Conservation (phyloP, 83 land plant genomes). For the Diphasiastrum complanatum region DNA sequence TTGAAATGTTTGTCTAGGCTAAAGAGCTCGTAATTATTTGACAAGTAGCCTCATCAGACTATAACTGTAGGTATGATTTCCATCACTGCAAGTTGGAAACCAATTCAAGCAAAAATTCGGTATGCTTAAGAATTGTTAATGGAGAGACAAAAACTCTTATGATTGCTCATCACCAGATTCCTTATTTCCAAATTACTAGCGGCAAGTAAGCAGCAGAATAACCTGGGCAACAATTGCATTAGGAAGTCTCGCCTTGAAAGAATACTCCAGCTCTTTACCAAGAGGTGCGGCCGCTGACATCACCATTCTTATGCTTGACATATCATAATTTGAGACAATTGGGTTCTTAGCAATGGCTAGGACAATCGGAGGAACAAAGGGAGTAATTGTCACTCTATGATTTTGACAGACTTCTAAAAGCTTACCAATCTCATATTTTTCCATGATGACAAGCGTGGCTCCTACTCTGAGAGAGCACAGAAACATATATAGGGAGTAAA, state of each 20-base stretch:
- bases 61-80: too few species aligned
- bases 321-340: conserved; percentile 41
- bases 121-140: too few species aligned
- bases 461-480: conserved; percentile 73
- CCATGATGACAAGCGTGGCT: conserved; percentile 63
- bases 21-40: too few species aligned
- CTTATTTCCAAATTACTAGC: not conserved
- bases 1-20: too few species aligned
- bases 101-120: too few species aligned
- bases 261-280: conserved; percentile 82
- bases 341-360: conserved; percentile 65
- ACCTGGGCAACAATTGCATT: conserved; percentile 70
- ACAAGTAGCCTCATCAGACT: too few species aligned
- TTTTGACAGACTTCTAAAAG: conserved; percentile 55
- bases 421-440: conserved; percentile 49
- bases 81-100: too few species aligned
- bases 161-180: not conserved
- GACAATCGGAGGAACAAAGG: conserved; percentile 84
- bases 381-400: conserved; percentile 61
- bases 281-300: conserved; percentile 90
- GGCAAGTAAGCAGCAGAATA: not conserved
- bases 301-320: conserved; percentile 58
- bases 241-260: conserved; percentile 56
- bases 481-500: conserved; percentile 73
- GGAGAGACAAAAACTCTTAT: not conserved